These are phyloP conservation scores for Casuarina equisetifolia DNA, from an alignment of 306 rosid genomes.

Conservation along the genomic window DNA sequence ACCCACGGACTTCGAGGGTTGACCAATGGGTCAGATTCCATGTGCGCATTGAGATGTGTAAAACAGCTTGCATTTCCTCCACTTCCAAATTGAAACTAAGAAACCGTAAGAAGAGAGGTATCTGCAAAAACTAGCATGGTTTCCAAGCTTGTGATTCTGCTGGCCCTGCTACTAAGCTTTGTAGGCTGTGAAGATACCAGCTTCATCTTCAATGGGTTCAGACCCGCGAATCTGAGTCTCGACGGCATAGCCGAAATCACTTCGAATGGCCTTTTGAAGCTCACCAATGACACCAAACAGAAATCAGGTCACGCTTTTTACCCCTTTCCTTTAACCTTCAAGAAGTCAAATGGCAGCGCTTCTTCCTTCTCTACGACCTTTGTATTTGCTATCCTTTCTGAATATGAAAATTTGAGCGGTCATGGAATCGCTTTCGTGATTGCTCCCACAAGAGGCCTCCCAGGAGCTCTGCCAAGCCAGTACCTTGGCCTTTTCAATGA, in stretches of 20 bases:
- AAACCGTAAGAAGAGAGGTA: background rate
- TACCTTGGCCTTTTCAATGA: slow-evolving; percentile 58
- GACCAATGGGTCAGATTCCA: no score
- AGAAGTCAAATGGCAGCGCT: slow-evolving; percentile 24
- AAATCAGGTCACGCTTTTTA: slow-evolving; percentile 56
- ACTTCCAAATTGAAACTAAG: background rate
- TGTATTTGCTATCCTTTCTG: slow-evolving; percentile 52
- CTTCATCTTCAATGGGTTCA: slow-evolving; percentile 56
- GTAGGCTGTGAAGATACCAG: slow-evolving; percentile 32
- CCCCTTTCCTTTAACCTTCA: slow-evolving; percentile 47
- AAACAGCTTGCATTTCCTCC: background rate
- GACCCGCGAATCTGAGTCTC: slow-evolving; percentile 32
- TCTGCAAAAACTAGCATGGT: slow-evolving; percentile 27
- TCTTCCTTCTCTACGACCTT: slow-evolving; percentile 61
- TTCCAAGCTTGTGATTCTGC: slow-evolving; percentile 14
- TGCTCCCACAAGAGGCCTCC: slow-evolving; percentile 48
- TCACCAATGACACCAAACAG: slow-evolving; percentile 53
- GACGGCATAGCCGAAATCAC: slow-evolving; percentile 51
- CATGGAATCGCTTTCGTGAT: slow-evolving; percentile 62
- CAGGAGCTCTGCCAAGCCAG: slow-evolving; percentile 38
- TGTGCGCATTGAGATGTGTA: background rate
- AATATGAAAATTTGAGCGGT: slow-evolving; percentile 40
- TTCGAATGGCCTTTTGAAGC: slow-evolving; percentile 46
- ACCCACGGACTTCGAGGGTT: no score
- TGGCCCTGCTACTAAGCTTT: slow-evolving; percentile 23